Base-by-base conservation (phyloP, 176 grass and related monocot species). In the Lolium perenne region DNA sequence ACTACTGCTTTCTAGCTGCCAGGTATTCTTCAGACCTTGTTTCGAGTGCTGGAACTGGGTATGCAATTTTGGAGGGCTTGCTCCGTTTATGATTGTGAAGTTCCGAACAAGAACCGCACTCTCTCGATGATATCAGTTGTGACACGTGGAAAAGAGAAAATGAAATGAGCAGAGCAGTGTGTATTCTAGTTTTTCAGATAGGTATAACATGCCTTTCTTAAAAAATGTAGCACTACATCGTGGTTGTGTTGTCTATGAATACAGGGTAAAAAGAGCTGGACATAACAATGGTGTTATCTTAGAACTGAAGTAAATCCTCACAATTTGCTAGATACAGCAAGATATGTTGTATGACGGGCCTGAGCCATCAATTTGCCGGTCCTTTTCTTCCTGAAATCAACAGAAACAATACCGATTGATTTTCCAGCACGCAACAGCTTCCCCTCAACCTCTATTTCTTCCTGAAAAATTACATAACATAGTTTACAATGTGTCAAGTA, bases 401-500 rank as follows among this genome's bases (percentile, higher is more conserved):
- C 61, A 45, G 91, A 92, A 45, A 84, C 38, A 2, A 92, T 87
- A 25, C 84, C 94, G 14, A 94, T 54, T 61, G 92, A 86, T 77
- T 99, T 91, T 77, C 94, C 92, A 77, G 80, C 87, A 59, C 76
- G 86, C 89, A 94, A 86, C 23, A 99, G 63, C 80, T 94, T 97
- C 9, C 50, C 89, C 71, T 99, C 92, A 22, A 99, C 85, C 87
- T 99, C 97, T 77, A 99, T 88, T 91, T 94, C 97, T 85, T 97
- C 94, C 97, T 99, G 86, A 41, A 50, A 58, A 85, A 93, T 81
- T 48, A 73, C 65, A 57, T 7, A 51, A 83, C 49, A 66, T 35
- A 21, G 48, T 86, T 62, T 38, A 80, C 0, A 17, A 4, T 40
- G n/a, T 54, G 81, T 22, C 20, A 43, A 22, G 57, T 15, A 80